Conservation (phyloP, 768 basidiomycete genomes). For the Asterophora lycoperdoides region DNA sequence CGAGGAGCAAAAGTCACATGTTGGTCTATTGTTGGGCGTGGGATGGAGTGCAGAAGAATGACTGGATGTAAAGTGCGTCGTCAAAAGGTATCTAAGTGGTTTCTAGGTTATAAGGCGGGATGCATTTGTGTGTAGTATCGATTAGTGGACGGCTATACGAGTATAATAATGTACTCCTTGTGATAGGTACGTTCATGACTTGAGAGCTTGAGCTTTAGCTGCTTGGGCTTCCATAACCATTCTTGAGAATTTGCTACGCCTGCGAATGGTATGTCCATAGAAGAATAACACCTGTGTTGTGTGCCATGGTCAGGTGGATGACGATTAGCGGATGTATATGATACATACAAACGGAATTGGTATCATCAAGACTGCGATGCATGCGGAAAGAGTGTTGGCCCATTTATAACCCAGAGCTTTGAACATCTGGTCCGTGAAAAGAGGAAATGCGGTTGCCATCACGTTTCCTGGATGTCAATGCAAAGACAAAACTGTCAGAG, state of each 20-base stretch:
- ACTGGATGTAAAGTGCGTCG: too few species aligned
- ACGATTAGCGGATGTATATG: not conserved
- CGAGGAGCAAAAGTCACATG: too few species aligned
- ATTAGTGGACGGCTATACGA: too few species aligned
- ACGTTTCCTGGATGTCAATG: slow-evolving; percentile 42
- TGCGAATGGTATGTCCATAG: slow-evolving; percentile 38
- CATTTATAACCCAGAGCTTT: slow-evolving; percentile 50
- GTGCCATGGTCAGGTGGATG: slow-evolving; percentile 1
- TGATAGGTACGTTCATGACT: too few species aligned
- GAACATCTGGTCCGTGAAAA: slow-evolving; percentile 63
- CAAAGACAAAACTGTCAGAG: not conserved
- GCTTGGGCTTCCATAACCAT: slow-evolving; percentile 29
- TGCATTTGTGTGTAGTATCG: too few species aligned
- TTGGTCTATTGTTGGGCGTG: too few species aligned
- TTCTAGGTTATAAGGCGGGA: too few species aligned
- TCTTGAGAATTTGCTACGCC: slow-evolving; percentile 37
- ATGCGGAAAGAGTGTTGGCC: slow-evolving; percentile 55
- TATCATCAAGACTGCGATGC: slow-evolving; percentile 49
- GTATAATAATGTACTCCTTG: too few species aligned
- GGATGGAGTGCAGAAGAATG: too few species aligned
- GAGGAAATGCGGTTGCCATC: slow-evolving; percentile 49
- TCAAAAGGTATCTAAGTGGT: too few species aligned
- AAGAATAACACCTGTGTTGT: slow-evolving; percentile 35
- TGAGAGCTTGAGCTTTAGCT: too few species aligned
- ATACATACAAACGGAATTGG: slow-evolving; percentile 54